Percentiles rank a stretch among this genome's conserved stretches.
Conservation (phyloP, 352 stramenopile species). For the Globisporangium polare region DNA sequence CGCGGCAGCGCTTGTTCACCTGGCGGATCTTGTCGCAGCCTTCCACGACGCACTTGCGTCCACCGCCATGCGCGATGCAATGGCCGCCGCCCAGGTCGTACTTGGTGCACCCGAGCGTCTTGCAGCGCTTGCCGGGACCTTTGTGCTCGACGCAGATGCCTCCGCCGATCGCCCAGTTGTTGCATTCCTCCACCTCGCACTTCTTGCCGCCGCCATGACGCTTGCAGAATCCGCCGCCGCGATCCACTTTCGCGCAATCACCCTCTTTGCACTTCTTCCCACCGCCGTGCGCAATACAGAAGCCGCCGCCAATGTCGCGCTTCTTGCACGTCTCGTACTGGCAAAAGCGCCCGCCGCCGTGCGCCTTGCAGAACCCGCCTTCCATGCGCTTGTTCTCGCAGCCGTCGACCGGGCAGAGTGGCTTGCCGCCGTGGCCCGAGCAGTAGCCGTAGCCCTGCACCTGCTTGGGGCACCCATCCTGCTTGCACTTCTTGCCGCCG, state of each 20-base stretch:
- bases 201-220: conserved; percentile 85
- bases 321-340: conserved; percentile 71
- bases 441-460: conserved; percentile 84
- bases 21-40: conserved; percentile 85
- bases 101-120: conserved; percentile 74
- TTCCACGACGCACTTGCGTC: conserved; percentile 77
- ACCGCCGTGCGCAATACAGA: conserved; percentile 83
- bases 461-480: conserved; percentile 74
- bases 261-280: conserved; percentile 77
- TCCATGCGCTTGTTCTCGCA: conserved; percentile 87
- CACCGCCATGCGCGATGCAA: conserved; percentile 83
- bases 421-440: conserved; percentile 77
- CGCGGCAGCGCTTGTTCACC: conserved; percentile 79
- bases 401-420: conserved; percentile 63
- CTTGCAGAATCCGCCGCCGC: conserved; percentile 77
- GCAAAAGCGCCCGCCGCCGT: conserved; percentile 79
- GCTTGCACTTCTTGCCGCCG: conserved; percentile 82
- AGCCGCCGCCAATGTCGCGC: conserved; percentile 82
- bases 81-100: conserved; percentile 79
- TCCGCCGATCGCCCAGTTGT: conserved; percentile 77
- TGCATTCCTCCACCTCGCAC: conserved; percentile 69
- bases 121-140: conserved; percentile 72
- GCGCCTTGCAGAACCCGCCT: conserved; percentile 81
- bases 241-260: conserved; percentile 78
- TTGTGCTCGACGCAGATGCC: conserved; percentile 78